phyloP scores from a whole-genome alignment of 306 rosid genomes.

The Cucurbita moschata region DNA sequence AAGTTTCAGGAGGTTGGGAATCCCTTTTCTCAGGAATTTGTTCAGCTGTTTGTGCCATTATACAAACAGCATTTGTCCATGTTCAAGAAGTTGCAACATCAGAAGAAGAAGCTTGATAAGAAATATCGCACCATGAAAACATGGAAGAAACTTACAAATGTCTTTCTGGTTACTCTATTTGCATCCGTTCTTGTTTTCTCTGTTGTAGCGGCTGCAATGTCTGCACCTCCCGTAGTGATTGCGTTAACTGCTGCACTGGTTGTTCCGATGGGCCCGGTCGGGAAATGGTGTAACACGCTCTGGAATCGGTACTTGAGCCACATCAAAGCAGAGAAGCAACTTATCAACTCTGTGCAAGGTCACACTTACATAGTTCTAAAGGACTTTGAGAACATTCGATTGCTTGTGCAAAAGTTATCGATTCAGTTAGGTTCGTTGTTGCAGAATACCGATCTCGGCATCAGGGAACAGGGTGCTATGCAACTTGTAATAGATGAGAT shows the following conservation, averaged over 20 bases:
- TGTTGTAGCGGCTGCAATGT: slow-evolving; percentile 75
- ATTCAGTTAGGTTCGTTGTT: slow-evolving; percentile 32
- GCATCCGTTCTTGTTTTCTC: slow-evolving; percentile 67
- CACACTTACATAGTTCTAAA: slow-evolving; percentile 31
- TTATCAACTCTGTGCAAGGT: slow-evolving; percentile 45
- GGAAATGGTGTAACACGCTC: slow-evolving; percentile 76
- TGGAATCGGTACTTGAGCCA: slow-evolving; percentile 41
- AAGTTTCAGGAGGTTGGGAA: slow-evolving; percentile 56
- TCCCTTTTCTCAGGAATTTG: slow-evolving; percentile 64
- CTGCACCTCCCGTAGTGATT: slow-evolving; percentile 63
- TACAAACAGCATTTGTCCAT: slow-evolving; percentile 34
- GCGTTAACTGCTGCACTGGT: slow-evolving; percentile 66
- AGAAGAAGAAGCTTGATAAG: slow-evolving; percentile 64
- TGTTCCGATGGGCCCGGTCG: slow-evolving; percentile 70
- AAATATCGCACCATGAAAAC: slow-evolving; percentile 52
- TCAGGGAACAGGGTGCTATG: slow-evolving; percentile 48
- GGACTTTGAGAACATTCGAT: slow-evolving; percentile 45
- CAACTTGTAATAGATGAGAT: slow-evolving; percentile 61
- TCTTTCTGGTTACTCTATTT: slow-evolving; percentile 53
- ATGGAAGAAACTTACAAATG: slow-evolving; percentile 56
- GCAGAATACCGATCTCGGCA: slow-evolving; percentile 48
- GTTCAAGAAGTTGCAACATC: slow-evolving; percentile 33
- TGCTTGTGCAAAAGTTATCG: slow-evolving; percentile 33
- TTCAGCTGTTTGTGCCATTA: slow-evolving; percentile 35
- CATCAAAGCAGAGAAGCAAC: slow-evolving; percentile 35